These are phyloP conservation scores for Aspergillus cristatus DNA, from an alignment of 495 filamentous ascomycete genomes.

Conservation along the genomic window DNA sequence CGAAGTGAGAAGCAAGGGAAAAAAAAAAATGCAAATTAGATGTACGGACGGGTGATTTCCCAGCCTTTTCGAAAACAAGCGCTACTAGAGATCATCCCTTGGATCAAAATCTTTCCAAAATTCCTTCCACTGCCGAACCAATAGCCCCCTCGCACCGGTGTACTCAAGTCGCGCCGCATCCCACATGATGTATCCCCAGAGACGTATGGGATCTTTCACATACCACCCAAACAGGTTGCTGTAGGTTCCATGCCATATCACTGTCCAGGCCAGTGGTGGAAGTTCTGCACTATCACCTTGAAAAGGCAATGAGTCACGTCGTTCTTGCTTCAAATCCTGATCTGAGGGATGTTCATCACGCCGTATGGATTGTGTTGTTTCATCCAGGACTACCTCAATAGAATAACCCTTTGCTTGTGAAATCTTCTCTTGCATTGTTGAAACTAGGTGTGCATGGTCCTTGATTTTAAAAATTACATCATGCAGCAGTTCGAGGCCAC, in stretches of 20 bases:
- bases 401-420: too few species aligned
- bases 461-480: conserved; percentile 6
- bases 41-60: too few species aligned
- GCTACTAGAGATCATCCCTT: too few species aligned
- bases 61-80: too few species aligned
- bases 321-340: conserved; percentile 2
- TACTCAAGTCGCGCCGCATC: conserved; percentile 9
- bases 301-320: conserved; percentile 7
- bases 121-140: conserved; percentile 1
- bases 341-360: not conserved
- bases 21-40: too few species aligned
- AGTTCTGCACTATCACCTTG: conserved; percentile 7
- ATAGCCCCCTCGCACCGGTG: conserved; percentile 1
- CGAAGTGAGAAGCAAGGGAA: too few species aligned
- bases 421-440: conserved; percentile 1
- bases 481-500: conserved; percentile 7
- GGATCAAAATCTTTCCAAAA: too few species aligned
- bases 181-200: conserved; percentile 18
- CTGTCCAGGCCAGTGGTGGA: conserved; percentile 17
- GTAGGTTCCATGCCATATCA: conserved; percentile 11
- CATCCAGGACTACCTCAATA: too few species aligned
- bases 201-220: not conserved
- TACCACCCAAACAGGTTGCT: conserved; percentile 9
- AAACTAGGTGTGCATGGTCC: not conserved
- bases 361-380: too few species aligned